Conservation (phyloP, 148 eudicot species). For the Nepenthes gracilis region DNA sequence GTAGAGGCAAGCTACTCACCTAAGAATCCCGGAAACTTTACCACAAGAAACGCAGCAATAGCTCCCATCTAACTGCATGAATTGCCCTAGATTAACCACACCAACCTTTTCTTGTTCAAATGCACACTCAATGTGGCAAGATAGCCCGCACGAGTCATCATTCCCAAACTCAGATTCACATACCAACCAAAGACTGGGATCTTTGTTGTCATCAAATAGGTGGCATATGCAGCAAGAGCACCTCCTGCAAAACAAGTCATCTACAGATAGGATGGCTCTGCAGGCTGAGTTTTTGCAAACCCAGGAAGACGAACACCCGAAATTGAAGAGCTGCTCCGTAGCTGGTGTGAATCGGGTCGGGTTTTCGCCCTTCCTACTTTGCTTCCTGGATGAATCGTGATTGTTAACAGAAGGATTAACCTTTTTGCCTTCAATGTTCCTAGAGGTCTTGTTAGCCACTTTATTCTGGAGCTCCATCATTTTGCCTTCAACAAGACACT, state of each 20-base stretch:
- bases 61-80: slow-evolving; percentile 81
- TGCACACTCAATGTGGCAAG: slow-evolving; percentile 95
- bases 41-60: slow-evolving; percentile 95
- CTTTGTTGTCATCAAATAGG: slow-evolving; percentile 81
- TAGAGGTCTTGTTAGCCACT: slow-evolving; percentile 21
- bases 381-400: slow-evolving; percentile 26
- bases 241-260: slow-evolving; percentile 63
- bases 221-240: slow-evolving; percentile 94
- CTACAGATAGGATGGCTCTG: slow-evolving; percentile 37
- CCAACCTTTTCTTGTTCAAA: slow-evolving; percentile 51
- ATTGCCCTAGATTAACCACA: slow-evolving; percentile 64
- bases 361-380: slow-evolving; percentile 41
- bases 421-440: slow-evolving; percentile 32
- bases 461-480: slow-evolving; percentile 40
- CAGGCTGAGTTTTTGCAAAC: slow-evolving; percentile 79
- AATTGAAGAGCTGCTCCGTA: slow-evolving; percentile 16
- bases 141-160: slow-evolving; percentile 55
- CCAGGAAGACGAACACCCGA: slow-evolving; percentile 31
- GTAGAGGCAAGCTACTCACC: slow-evolving; percentile 37
- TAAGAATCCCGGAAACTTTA: slow-evolving; percentile 73
- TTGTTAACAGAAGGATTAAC: slow-evolving; percentile 16
- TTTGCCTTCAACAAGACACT: slow-evolving; percentile 8
- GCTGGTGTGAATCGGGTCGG: slow-evolving; percentile 22
- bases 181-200: slow-evolving; percentile 89
- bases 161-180: slow-evolving; percentile 54